Conservation (phyloP, 345 rosid genomes). For the Dimocarpus longan region DNA sequence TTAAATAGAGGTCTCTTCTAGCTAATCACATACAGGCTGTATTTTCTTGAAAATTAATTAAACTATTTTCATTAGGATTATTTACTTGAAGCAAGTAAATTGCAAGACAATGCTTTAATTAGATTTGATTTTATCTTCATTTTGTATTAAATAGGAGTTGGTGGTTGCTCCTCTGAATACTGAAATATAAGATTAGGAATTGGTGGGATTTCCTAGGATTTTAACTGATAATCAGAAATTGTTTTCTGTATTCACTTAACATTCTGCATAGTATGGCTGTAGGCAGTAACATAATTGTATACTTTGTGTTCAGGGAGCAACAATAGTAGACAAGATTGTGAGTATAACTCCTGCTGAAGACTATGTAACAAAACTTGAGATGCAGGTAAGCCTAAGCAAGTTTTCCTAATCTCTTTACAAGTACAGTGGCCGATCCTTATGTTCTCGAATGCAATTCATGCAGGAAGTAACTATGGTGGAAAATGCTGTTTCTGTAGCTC, state of each 20-base stretch:
- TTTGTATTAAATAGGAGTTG: background rate
- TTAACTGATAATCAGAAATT: background rate
- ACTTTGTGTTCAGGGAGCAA: conserved; percentile 70
- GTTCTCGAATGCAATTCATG: conserved; percentile 27
- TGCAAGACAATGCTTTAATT: conserved; percentile 9
- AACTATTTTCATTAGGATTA: background rate
- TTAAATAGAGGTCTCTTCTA: background rate
- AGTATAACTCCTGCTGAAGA: conserved; percentile 63
- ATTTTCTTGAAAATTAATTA: conserved; percentile 2
- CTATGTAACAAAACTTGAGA: conserved; percentile 54
- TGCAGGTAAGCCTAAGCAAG: conserved; percentile 42
- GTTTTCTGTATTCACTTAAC: background rate
- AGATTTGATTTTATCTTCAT: background rate
- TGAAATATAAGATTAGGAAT: background rate
- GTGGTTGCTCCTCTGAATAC: background rate
- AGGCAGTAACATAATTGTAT: conserved; percentile 4
- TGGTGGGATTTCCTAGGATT: background rate
- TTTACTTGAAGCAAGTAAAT: conserved; percentile 10
- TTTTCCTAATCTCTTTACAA: conserved; percentile 18
- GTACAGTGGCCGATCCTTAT: conserved; percentile 16
- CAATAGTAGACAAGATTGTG: conserved; percentile 83
- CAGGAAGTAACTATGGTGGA: conserved; percentile 65
- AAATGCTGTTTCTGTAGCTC: conserved; percentile 36
- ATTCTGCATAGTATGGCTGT: background rate
- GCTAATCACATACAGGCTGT: conserved; percentile 10